Base-by-base conservation (phyloP, 306 rosid genomes). In the Oemleria cerasiformis region DNA sequence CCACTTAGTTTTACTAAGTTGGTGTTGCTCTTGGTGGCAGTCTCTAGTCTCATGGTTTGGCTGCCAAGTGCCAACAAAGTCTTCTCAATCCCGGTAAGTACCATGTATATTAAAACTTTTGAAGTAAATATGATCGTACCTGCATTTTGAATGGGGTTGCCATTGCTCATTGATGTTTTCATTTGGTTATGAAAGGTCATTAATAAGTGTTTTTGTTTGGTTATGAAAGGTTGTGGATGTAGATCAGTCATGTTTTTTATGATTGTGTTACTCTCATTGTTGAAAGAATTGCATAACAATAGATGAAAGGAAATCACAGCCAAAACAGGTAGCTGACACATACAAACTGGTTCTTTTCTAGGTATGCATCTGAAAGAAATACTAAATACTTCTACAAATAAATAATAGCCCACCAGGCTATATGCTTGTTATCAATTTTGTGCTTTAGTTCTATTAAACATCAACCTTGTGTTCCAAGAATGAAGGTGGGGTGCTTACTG, bases 31-130 rank as follows among this genome's bases (percentile, higher is more conserved):
- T 91, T 39, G 98, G 96, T 72, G 98, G 98, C 73, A 89, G 97
- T 78, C 98, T 97, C 2, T 96, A 94, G 76, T 87, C 92, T 70
- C 98, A 94, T 76, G 87, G 80, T 94, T 91, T 84, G 95, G 98
- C 77, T 25, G 2, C 30, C 30, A 25, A 25, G 30, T 94, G 98
- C 83, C 97, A 91, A 73, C 84, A 91, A 73, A 88, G 79, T 82
- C 88, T 92, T 68, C 77, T 77, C 8, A 73, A 51, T 76, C 74
- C 68, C 15, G 94, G 98, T 93, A 86, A 79, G 95, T 68, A 58
- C 45, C 20, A 56, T 43, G 43, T 48, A 38, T 40, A 56, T 5
- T 65, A 49, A 23, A 68, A 14, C 8, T 6, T 62, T 54, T 54
- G 42, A 21, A 58, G 21, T 57, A 42, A 19, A 16, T 15, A 30